phyloP scores from a whole-genome alignment of 1,284 basidiomycete species.

The Moesziomyces sp. region DNA sequence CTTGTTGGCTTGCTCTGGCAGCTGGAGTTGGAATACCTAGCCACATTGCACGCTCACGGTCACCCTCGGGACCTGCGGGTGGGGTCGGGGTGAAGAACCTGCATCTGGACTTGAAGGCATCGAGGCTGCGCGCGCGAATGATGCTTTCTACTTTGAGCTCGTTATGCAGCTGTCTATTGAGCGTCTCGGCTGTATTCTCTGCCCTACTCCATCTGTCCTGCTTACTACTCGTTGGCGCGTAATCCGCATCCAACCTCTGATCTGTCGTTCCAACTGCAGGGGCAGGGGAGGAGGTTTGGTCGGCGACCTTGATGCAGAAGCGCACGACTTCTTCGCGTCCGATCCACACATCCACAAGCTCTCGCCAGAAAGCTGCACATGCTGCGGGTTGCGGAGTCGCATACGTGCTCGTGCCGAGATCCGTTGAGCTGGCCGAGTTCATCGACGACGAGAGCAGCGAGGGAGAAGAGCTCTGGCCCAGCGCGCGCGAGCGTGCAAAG shows the following conservation, averaged over 20 bases:
- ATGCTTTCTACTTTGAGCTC: constrained; percentile 60
- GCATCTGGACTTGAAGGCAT: constrained; percentile 60
- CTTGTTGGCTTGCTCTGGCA: constrained; percentile 16
- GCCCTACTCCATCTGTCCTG: constrained; percentile 27
- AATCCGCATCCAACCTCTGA: constrained; percentile 47
- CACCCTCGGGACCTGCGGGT: constrained; percentile 20
- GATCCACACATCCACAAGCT: constrained; percentile 57
- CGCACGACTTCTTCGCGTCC: constrained; percentile 57
- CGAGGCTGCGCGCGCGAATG: constrained; percentile 55
- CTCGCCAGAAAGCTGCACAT: constrained; percentile 55
- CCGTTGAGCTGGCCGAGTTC: constrained; percentile 32
- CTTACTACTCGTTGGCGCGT: neutral
- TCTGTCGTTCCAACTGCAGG: constrained; percentile 7
- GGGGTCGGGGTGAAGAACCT: constrained; percentile 44
- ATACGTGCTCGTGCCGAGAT: constrained; percentile 60
- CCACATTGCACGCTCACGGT: constrained; percentile 56
- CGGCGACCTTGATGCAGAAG: constrained; percentile 55
- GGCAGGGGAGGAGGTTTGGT: constrained; percentile 4
- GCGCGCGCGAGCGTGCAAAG: constrained; percentile 53
- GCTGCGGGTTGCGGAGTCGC: constrained; percentile 28
- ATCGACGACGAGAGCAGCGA: constrained; percentile 40
- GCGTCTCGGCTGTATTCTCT: constrained; percentile 13
- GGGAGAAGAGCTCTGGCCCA: constrained; percentile 50
- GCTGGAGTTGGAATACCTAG: constrained; percentile 27
- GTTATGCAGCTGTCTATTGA: constrained; percentile 57